A percentile compares a stretch with the other conserved stretches of the same genome.
These are phyloP conservation scores for Thamnidium elegans DNA, from an alignment of 192 early-diverging fungal species.

Conservation along the genomic window DNA sequence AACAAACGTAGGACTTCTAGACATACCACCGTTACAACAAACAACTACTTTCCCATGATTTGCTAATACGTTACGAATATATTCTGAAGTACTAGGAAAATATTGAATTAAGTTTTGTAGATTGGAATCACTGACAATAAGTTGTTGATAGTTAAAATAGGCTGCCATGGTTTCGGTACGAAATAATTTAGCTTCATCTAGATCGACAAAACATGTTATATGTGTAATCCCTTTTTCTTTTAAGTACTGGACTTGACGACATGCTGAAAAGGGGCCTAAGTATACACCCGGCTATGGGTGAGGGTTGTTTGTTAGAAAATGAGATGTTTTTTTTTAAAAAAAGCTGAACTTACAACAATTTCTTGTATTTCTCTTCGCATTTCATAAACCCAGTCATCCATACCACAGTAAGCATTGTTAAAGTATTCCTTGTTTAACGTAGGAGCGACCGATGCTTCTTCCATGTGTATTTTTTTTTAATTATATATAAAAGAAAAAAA, in stretches of 20 bases:
- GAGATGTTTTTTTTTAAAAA: conserved; percentile 3
- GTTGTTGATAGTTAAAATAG: conserved; percentile 59
- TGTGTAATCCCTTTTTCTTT: conserved; percentile 65
- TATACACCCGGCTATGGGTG: conserved; percentile 58
- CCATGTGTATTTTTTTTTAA: conserved; percentile 3
- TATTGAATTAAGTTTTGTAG: conserved; percentile 82
- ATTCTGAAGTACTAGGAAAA: conserved; percentile 61
- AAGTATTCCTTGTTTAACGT: conserved; percentile 16
- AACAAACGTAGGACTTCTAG: conserved; percentile 80
- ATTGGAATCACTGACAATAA: conserved; percentile 77
- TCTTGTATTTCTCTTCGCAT: conserved; percentile 83
- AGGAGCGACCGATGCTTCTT: neutral
- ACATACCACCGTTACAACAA: conserved; percentile 80
- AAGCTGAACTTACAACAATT: conserved; percentile 48
- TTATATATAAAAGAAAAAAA: neutral
- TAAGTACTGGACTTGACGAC: conserved; percentile 58
- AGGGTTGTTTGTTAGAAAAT: neutral
- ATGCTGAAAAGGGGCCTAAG: conserved; percentile 76
- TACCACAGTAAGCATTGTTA: neutral
- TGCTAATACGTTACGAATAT: conserved; percentile 48
- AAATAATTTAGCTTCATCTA: conserved; percentile 8
- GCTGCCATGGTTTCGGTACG: conserved; percentile 31
- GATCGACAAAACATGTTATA: conserved; percentile 74
- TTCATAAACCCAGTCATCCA: conserved; percentile 64
- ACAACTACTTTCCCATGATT: conserved; percentile 56